Conservation (phyloP, 768 basidiomycete species). For the Suillus spraguei region DNA sequence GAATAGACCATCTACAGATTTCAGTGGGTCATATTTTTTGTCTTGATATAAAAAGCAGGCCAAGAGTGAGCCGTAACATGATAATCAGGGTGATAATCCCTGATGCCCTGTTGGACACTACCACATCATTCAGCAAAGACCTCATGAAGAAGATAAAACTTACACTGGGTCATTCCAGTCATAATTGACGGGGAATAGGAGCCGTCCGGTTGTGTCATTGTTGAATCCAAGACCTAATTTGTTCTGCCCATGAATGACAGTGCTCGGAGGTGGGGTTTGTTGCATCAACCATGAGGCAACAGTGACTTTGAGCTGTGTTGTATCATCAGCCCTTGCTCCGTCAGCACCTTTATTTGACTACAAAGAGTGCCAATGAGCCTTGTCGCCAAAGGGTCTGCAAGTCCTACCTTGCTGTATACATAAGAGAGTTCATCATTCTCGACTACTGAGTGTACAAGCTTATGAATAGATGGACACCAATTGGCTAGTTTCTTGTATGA, state of each 20-base stretch:
- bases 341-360: slow-evolving; percentile 2
- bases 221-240: slow-evolving; percentile 7
- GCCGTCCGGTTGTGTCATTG: slow-evolving; percentile 13
- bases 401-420: background rate
- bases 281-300: background rate
- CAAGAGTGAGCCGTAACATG: slow-evolving; percentile 19
- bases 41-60: slow-evolving; percentile 23
- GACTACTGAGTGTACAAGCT: background rate
- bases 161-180: slow-evolving; percentile 17
- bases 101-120: slow-evolving; percentile 12
- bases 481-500: slow-evolving; percentile 10
- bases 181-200: slow-evolving; percentile 20
- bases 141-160: background rate
- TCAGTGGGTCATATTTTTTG: slow-evolving; percentile 9
- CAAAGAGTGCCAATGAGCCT: background rate
- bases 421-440: background rate
- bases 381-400: background rate
- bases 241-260: background rate
- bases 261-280: background rate
- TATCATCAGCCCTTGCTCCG: slow-evolving; percentile 1
- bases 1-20: slow-evolving; percentile 22
- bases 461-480: slow-evolving; percentile 14
- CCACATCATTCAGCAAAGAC: background rate
- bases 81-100: slow-evolving; percentile 19
- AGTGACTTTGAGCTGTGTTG: background rate